phyloP scores from a whole-genome alignment of 352 stramenopile species.

The Peronosclerospora sorghi region DNA sequence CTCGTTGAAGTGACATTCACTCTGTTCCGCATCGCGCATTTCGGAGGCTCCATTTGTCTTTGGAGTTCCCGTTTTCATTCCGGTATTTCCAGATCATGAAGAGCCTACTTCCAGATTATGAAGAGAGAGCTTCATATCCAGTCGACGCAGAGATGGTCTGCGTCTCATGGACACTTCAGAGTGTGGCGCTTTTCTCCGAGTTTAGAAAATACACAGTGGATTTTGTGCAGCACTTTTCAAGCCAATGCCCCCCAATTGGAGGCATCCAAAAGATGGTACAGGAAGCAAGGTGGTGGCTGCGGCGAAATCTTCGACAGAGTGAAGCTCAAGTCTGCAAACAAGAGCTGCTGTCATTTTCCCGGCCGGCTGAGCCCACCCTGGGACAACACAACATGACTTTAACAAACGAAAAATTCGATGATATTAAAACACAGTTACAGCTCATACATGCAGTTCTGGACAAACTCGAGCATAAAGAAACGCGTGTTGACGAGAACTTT shows the following conservation, averaged over 20 bases:
- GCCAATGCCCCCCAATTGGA: not conserved
- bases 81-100: not conserved
- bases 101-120: too few species aligned
- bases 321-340: not conserved
- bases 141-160: conserved; percentile 14
- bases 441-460: conserved; percentile 13
- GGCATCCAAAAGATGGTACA: not conserved
- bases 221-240: not conserved
- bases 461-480: conserved; percentile 4
- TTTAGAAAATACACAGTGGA: conserved; percentile 1
- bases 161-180: conserved; percentile 1
- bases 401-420: conserved; percentile 6
- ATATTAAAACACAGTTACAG: conserved; percentile 17
- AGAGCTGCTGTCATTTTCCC: conserved; percentile 1
- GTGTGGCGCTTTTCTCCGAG: conserved; percentile 3
- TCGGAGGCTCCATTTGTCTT: not conserved
- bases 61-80: conserved; percentile 1
- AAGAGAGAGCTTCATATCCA: conserved; percentile 1
- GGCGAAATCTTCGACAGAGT: not conserved
- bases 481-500: conserved; percentile 4
- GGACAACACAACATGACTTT: conserved; percentile 4
- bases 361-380: not conserved
- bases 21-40: conserved; percentile 5
- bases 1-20: conserved; percentile 13
- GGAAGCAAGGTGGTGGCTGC: not conserved